These are phyloP conservation scores for Colletotrichum sp. DNA, from an alignment of 2,329 filamentous ascomycete genomes.

Conservation along the genomic window DNA sequence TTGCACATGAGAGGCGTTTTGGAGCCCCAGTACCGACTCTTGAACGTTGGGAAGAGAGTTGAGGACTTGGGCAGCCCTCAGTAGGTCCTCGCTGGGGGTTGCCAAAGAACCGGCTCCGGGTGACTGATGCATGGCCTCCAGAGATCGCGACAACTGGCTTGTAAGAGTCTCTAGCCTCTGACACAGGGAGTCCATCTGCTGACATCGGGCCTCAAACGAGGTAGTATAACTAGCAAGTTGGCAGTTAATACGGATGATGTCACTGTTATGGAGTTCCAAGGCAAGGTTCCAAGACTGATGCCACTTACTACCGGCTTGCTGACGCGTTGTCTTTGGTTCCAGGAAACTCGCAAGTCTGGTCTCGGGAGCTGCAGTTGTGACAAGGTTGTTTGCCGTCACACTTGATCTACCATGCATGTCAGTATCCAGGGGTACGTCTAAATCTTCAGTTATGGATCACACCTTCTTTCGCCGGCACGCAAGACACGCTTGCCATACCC, in stretches of 20 bases:
- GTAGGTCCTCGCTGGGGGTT: slow-evolving; percentile 4
- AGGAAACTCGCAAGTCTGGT: slow-evolving; percentile 24
- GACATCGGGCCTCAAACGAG: slow-evolving; percentile 26
- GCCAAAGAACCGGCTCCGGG: background rate
- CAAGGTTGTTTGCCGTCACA: slow-evolving; percentile 30
- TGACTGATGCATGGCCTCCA: background rate
- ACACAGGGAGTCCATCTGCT: slow-evolving; percentile 28
- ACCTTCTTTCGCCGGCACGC: background rate
- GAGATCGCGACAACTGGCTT: slow-evolving; percentile 17
- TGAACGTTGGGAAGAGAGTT: slow-evolving; percentile 5
- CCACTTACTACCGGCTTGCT: slow-evolving; percentile 21
- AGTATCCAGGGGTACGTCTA: rapidly evolving
- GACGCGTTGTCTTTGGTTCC: slow-evolving; percentile 27
- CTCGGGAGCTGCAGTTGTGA: slow-evolving; percentile 26
- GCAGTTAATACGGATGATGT: background rate
- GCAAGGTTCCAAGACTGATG: background rate
- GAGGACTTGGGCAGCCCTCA: slow-evolving; percentile 18
- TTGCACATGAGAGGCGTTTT: background rate
- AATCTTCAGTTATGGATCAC: background rate
- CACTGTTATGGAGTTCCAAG: background rate
- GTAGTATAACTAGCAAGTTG: slow-evolving; percentile 17
- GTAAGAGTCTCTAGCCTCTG: slow-evolving; percentile 25
- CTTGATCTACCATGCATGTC: slow-evolving; percentile 22
- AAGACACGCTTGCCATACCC: background rate
- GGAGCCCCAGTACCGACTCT: background rate